These are phyloP conservation scores for Aurinia saxatilis DNA, from an alignment of 345 rosid genomes.

Conservation along the genomic window DNA sequence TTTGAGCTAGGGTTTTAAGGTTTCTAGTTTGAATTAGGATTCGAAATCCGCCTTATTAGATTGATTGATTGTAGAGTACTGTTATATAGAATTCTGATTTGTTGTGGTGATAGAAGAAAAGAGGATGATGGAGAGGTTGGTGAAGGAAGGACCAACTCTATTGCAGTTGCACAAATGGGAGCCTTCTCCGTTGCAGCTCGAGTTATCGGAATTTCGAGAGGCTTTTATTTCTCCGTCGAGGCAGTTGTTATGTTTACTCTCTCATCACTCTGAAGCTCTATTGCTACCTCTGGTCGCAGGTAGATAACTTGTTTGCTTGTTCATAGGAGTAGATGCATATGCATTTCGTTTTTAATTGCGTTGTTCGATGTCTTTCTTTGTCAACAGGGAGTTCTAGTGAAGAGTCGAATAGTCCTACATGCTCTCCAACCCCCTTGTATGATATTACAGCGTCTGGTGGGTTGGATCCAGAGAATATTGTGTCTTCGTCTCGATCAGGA, in stretches of 20 bases:
- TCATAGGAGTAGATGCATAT: not conserved
- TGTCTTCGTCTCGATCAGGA: slow-evolving; percentile 46
- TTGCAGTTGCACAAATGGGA: slow-evolving; percentile 82
- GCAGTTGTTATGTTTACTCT: slow-evolving; percentile 55
- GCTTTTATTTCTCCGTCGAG: slow-evolving; percentile 90
- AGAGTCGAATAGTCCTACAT: slow-evolving; percentile 35
- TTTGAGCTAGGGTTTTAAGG: slow-evolving; percentile 11
- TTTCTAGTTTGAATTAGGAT: not conserved
- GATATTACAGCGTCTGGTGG: slow-evolving; percentile 22
- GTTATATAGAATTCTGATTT: not conserved
- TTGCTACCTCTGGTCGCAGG: slow-evolving; percentile 69
- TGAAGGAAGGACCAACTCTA: slow-evolving; percentile 45
- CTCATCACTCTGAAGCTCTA: slow-evolving; percentile 61
- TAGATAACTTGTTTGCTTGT: slow-evolving; percentile 19
- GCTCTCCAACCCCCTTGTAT: slow-evolving; percentile 9
- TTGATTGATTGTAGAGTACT: not conserved
- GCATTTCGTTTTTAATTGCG: not conserved
- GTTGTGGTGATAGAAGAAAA: slow-evolving; percentile 16
- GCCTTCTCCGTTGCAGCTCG: slow-evolving; percentile 44
- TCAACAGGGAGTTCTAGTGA: slow-evolving; percentile 34
- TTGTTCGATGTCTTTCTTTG: not conserved
- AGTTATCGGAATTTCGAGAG: slow-evolving; percentile 75
- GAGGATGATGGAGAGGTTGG: slow-evolving; percentile 47
- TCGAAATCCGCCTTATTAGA: no score
- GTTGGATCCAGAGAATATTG: slow-evolving; percentile 40